phyloP scores from a whole-genome alignment of 2,329 filamentous ascomycete species.

The Fusarium subtropicale region DNA sequence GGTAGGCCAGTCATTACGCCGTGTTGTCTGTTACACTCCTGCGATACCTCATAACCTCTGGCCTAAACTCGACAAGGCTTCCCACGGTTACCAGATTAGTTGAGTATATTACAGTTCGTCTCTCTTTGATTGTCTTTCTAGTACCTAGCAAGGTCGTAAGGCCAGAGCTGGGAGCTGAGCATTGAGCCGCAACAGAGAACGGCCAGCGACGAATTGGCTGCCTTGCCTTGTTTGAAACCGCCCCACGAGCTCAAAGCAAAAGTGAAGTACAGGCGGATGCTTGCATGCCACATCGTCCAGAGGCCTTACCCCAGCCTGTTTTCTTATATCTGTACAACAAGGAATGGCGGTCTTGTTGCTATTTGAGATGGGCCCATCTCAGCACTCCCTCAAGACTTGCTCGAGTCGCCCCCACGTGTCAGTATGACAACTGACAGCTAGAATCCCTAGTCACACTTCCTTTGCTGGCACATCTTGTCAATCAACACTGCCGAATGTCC shows the following conservation, averaged over 20 bases:
- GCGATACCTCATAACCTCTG: conserved; percentile 34
- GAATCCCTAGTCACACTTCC: conserved; percentile 5
- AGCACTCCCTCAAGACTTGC: conserved; percentile 33
- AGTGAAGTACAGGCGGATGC: conserved; percentile 43
- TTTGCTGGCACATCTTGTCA: conserved; percentile 23
- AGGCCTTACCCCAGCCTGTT: conserved; percentile 39
- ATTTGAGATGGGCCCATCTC: conserved; percentile 26
- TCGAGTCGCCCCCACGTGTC: conserved; percentile 45
- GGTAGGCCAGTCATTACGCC: conserved; percentile 29
- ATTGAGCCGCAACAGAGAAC: conserved; percentile 22
- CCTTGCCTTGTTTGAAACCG: conserved; percentile 32
- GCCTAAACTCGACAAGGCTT: conserved; percentile 24
- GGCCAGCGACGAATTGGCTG: conserved; percentile 29
- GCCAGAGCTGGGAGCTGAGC: conserved; percentile 19
- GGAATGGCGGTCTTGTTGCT: conserved; percentile 27
- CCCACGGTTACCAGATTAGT: conserved; percentile 15
- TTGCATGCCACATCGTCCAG: conserved; percentile 45
- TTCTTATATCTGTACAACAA: conserved; percentile 43
- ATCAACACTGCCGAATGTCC: conserved; percentile 22
- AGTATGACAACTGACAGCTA: conserved; percentile 43
- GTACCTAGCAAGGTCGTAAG: not conserved
- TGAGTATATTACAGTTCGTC: conserved; percentile 15
- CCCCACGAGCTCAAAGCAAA: conserved; percentile 39
- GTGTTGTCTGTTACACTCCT: conserved; percentile 45
- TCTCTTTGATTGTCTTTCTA: conserved; percentile 10